phyloP scores from a whole-genome alignment of 2,329 filamentous ascomycete genomes.

The Chalara sp. region DNA sequence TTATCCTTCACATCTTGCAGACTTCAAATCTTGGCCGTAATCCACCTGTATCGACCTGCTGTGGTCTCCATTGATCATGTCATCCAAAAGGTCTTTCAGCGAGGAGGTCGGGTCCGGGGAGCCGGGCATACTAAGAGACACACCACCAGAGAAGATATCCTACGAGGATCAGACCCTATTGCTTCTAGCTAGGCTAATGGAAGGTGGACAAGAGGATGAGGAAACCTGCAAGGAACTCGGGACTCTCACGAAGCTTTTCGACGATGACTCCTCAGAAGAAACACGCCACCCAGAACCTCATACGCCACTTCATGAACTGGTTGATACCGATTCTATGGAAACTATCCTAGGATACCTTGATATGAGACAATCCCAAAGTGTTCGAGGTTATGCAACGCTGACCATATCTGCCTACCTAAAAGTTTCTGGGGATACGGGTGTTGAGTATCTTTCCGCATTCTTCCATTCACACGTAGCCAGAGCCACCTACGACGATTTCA shows the following conservation, averaged over 20 bases:
- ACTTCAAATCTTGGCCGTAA: too few relatives aligned
- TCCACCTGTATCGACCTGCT: too few relatives aligned
- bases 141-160: constrained; percentile 15
- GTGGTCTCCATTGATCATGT: too few relatives aligned
- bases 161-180: constrained; percentile 24
- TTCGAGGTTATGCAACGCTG: constrained; percentile 76
- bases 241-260: constrained; percentile 51
- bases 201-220: constrained; percentile 77
- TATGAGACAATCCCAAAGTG: constrained; percentile 65
- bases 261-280: constrained; percentile 34
- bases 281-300: constrained; percentile 22
- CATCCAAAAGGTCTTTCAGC: too few relatives aligned
- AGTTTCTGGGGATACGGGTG: constrained; percentile 63
- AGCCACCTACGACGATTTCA: constrained; percentile 79
- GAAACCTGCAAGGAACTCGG: constrained; percentile 57
- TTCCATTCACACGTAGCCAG: constrained; percentile 66
- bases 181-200: constrained; percentile 82
- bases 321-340: constrained; percentile 72
- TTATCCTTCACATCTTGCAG: too few relatives aligned
- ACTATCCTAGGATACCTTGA: constrained; percentile 83
- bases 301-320: constrained; percentile 40
- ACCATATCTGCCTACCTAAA: constrained; percentile 80
- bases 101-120: neutral
- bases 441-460: constrained; percentile 64
- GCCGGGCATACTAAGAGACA: neutral